Percentiles rank a stretch among this genome's conserved stretches.
Evolutionary conservation across 805 yeast genomes (phyloP).

Genomic region (Sungouiozyma intestinalis): DNA sequence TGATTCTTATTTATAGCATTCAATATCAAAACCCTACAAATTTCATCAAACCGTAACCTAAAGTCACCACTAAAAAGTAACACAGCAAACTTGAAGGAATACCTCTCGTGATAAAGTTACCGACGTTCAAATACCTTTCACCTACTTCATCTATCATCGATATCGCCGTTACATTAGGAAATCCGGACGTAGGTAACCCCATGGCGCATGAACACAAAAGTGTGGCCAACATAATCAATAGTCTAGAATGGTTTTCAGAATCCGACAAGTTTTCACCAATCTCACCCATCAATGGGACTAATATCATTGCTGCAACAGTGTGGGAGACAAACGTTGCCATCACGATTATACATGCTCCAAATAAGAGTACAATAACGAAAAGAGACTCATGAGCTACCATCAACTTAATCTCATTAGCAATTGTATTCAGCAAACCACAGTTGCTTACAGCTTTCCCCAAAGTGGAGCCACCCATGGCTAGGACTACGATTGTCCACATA

Average conservation of each 20-base stretch:
- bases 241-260: conserved; percentile 73
- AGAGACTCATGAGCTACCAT: conserved; percentile 58
- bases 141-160: conserved; percentile 91
- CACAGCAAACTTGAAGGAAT: conserved; percentile 77
- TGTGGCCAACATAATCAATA: conserved; percentile 57
- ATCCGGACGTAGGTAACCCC: conserved; percentile 97
- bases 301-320: conserved; percentile 91
- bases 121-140: conserved; percentile 76
- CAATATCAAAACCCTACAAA: conserved; percentile 36
- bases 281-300: conserved; percentile 82
- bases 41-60: conserved; percentile 71
- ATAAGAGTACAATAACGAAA: conserved; percentile 62
- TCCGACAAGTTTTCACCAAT: conserved; percentile 55
- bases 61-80: conserved; percentile 58
- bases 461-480: conserved; percentile 98
- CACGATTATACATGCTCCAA: conserved; percentile 70
- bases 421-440: conserved; percentile 72
- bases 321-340: conserved; percentile 95
- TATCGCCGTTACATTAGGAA: conserved; percentile 95
- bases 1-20: not conserved
- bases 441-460: conserved; percentile 91
- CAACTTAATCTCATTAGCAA: conserved; percentile 59
- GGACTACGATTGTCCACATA: conserved; percentile 89
- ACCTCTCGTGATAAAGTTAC: conserved; percentile 80
- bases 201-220: conserved; percentile 85